Conservation (phyloP, 768 basidiomycete genomes). For the Cystofilobasidium ferigula region DNA sequence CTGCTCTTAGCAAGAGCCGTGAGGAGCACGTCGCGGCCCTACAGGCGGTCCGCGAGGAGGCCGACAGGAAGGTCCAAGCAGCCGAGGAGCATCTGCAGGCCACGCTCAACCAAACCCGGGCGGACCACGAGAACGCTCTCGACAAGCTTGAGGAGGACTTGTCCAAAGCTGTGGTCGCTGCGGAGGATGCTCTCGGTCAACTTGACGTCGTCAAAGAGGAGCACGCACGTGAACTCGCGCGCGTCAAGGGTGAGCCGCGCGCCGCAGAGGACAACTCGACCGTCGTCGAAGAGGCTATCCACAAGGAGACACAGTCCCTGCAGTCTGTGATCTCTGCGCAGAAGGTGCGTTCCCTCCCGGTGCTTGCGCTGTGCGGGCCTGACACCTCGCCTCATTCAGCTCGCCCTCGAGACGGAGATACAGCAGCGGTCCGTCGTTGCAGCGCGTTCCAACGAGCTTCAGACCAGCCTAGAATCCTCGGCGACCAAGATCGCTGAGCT, state of each 20-base stretch:
- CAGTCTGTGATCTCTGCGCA: slow-evolving; percentile 41
- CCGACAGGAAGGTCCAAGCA: background rate
- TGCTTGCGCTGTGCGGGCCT: too few relatives aligned
- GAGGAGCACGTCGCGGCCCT: slow-evolving; percentile 20
- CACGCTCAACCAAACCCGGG: slow-evolving; percentile 44
- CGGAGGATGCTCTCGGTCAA: slow-evolving; percentile 18
- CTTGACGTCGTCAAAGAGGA: slow-evolving; percentile 49
- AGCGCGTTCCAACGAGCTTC: slow-evolving; percentile 5
- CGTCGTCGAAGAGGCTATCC: slow-evolving; percentile 30
- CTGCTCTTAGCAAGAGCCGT: slow-evolving; percentile 14
- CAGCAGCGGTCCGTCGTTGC: background rate
- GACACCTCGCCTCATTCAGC: too few relatives aligned
- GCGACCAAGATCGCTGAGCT: slow-evolving; percentile 22
- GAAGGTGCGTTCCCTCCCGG: slow-evolving; percentile 32
- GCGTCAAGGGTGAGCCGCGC: slow-evolving; percentile 34
- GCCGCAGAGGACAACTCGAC: slow-evolving; percentile 40
- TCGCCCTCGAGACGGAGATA: slow-evolving; percentile 37
- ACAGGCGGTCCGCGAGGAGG: slow-evolving; percentile 10
- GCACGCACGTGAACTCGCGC: slow-evolving; percentile 41
- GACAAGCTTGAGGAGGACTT: slow-evolving; percentile 40
- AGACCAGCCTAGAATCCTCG: background rate
- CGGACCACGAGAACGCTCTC: slow-evolving; percentile 50
- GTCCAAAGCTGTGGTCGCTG: slow-evolving; percentile 29
- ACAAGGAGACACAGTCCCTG: slow-evolving; percentile 40
- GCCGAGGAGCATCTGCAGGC: slow-evolving; percentile 42